Evolutionary conservation across 108 stramenopile species (phyloP).

Genomic region (Cylindrotheca closterium): DNA sequence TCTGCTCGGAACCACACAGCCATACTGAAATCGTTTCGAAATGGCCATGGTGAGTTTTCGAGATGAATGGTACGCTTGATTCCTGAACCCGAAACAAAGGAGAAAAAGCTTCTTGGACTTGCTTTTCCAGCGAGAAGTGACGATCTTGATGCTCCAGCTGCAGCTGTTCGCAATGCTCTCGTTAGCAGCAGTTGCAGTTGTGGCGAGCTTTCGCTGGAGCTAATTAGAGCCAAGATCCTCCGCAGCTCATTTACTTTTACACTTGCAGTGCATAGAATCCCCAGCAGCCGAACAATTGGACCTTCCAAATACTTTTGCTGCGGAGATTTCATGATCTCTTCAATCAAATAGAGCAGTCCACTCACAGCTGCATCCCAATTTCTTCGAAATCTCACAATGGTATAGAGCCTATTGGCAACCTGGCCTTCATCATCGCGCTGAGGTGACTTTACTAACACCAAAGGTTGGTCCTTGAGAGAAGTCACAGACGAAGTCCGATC

Average conservation of each 20-base stretch:
- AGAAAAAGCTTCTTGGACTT: conserved; percentile 60
- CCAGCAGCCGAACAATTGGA: conserved; percentile 58
- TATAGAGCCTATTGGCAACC: conserved; percentile 21
- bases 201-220: background rate
- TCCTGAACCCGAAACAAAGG: conserved; percentile 41
- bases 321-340: conserved; percentile 13
- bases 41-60: conserved; percentile 65
- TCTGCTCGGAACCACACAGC: conserved; percentile 82
- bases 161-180: conserved; percentile 52
- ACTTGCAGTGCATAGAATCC: conserved; percentile 49
- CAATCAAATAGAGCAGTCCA: conserved; percentile 11
- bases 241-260: conserved; percentile 43
- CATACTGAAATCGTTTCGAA: conserved; percentile 76
- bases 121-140: conserved; percentile 46
- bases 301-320: conserved; percentile 30
- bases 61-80: conserved; percentile 35
- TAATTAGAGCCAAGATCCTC: conserved; percentile 34
- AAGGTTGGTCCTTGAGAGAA: conserved; percentile 3
- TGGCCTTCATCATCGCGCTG: conserved; percentile 8
- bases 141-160: conserved; percentile 52
- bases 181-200: conserved; percentile 40
- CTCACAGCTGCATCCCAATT: conserved; percentile 21
- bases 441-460: conserved; percentile 1
- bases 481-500: background rate
- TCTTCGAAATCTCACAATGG: conserved; percentile 27